Conservation (phyloP, 2,329 filamentous ascomycete species). For the Penicillium sp. region DNA sequence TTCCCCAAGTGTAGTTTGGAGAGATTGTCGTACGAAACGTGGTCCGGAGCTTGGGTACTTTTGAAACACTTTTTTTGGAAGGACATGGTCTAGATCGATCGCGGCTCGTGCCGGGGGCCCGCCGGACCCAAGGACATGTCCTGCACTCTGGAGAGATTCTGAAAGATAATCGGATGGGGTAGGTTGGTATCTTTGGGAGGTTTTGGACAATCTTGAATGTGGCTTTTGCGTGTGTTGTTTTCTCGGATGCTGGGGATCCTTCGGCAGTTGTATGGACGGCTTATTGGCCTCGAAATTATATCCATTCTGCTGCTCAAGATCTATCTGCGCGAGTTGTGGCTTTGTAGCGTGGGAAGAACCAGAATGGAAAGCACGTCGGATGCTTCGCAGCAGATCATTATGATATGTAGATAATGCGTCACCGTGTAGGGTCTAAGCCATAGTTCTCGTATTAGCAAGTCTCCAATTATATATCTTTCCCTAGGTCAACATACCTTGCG, state of each 20-base stretch:
- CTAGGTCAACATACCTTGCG: slow-evolving; percentile 14
- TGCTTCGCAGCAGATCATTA: neutral
- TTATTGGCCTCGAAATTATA: neutral
- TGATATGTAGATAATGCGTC: neutral
- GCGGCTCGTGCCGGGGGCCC: neutral
- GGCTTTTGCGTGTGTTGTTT: neutral
- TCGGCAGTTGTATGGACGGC: neutral
- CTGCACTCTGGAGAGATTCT: slow-evolving; percentile 27
- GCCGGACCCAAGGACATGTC: slow-evolving; percentile 13
- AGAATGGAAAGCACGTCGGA: slow-evolving; percentile 6
- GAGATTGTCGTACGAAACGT: slow-evolving; percentile 18
- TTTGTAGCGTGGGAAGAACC: neutral
- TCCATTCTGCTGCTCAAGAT: neutral
- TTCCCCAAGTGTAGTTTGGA: slow-evolving; percentile 40
- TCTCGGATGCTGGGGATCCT: neutral
- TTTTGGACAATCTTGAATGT: neutral
- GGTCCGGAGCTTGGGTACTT: neutral
- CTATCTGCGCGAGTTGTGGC: neutral
- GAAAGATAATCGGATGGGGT: slow-evolving; percentile 34
- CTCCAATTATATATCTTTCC: neutral
- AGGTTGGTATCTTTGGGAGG: neutral
- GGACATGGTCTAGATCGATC: slow-evolving; percentile 2
- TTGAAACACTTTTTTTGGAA: neutral
- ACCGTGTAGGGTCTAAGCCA: neutral
- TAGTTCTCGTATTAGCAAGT: neutral